Conservation (phyloP, 192 early-diverging fungal genomes). For the Allomyces macrogynus region DNA sequence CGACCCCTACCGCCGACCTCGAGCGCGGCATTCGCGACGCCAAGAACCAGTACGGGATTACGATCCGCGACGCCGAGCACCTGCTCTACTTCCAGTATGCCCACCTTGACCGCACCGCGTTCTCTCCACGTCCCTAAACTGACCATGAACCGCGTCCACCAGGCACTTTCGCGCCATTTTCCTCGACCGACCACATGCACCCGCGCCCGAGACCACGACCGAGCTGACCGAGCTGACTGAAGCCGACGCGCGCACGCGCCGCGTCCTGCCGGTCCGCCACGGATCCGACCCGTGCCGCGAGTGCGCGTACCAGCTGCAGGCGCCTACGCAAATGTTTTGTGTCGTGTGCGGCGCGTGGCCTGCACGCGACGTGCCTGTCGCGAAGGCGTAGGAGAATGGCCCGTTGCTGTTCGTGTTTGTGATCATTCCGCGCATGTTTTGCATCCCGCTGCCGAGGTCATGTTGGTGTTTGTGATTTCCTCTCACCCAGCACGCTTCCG, state of each 20-base stretch:
- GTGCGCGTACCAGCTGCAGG: constrained; percentile 36
- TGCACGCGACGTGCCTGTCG: constrained; percentile 7
- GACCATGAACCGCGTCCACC: too few species aligned
- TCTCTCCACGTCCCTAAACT: too few species aligned
- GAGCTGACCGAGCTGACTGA: constrained; percentile 28
- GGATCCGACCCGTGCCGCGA: constrained; percentile 32
- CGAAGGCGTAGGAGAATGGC: too few species aligned
- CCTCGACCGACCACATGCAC: too few species aligned
- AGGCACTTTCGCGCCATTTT: too few species aligned
- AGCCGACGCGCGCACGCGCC: constrained; percentile 15
- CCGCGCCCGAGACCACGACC: too few species aligned
- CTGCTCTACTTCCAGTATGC: constrained; percentile 26
- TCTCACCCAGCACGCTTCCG: too few species aligned
- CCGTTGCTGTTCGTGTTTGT: too few species aligned
- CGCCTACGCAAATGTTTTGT: constrained; percentile 34
- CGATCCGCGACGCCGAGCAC: constrained; percentile 40
- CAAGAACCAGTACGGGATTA: constrained; percentile 19
- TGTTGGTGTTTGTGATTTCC: too few species aligned
- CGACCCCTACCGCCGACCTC: constrained; percentile 7
- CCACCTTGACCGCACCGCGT: too few species aligned
- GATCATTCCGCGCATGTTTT: too few species aligned
- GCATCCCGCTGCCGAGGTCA: too few species aligned
- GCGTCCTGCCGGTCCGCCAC: constrained; percentile 11
- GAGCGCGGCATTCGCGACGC: constrained; percentile 12
- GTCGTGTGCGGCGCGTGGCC: constrained; percentile 44